These are phyloP conservation scores for Sergeia podlipaevii DNA, from an alignment of 208 protist species.

Conservation along the genomic window DNA sequence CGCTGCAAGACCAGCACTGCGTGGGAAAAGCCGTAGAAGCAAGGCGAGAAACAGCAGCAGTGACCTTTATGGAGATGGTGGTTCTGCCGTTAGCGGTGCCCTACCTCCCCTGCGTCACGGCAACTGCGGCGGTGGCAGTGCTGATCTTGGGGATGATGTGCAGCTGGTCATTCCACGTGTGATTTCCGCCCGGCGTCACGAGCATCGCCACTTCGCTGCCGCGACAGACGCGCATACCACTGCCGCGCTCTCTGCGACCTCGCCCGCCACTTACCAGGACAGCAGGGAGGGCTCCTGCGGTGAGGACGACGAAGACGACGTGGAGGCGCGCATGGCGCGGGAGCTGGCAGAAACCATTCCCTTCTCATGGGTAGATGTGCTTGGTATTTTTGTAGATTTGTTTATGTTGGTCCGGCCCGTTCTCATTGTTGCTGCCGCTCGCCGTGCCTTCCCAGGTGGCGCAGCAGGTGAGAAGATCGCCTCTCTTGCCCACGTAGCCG, in stretches of 20 bases:
- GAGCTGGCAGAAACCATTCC: conserved; percentile 30
- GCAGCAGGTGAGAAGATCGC: conserved; percentile 10
- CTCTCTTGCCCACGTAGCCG: conserved; percentile 18
- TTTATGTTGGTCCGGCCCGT: conserved; percentile 70
- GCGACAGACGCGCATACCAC: neutral
- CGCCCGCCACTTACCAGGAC: neutral
- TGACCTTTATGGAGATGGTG: no score
- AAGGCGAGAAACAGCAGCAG: no score
- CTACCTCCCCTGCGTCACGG: no score
- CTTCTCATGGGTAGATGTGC: conserved; percentile 66
- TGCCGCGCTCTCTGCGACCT: neutral
- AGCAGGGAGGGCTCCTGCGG: neutral
- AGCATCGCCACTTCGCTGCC: conserved; percentile 17
- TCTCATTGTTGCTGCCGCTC: conserved; percentile 42
- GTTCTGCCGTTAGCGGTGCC: no score
- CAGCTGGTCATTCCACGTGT: conserved; percentile 78
- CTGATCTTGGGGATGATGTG: neutral
- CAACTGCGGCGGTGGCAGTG: conserved; percentile 1
- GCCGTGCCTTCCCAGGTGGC: conserved; percentile 29
- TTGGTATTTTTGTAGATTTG: conserved; percentile 63
- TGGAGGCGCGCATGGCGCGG: conserved; percentile 6
- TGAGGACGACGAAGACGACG: conserved; percentile 9
- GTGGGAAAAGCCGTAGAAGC: no score
- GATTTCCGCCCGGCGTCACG: conserved; percentile 22
- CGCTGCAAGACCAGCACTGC: neutral